A percentile compares a stretch with the other conserved stretches of the same genome.
These are phyloP conservation scores for Diplogelasinospora grovesii DNA, from an alignment of 495 filamentous ascomycete genomes.

Conservation along the genomic window DNA sequence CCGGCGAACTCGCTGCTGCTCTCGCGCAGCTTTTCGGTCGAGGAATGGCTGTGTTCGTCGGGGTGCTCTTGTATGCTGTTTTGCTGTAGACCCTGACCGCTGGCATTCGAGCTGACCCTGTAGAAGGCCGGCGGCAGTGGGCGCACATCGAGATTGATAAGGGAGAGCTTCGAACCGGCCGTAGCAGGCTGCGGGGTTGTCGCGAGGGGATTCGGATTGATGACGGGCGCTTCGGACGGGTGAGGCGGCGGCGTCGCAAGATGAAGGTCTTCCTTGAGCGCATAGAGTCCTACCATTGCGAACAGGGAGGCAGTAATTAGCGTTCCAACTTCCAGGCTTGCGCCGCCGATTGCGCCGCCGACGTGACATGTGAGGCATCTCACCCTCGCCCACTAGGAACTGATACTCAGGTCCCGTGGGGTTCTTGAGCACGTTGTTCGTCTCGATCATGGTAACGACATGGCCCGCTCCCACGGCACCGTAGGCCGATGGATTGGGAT, in stretches of 20 bases:
- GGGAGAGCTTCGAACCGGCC: constrained; percentile 76
- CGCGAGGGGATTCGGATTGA: constrained; percentile 83
- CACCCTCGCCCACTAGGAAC: constrained; percentile 90
- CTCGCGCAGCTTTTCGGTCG: constrained; percentile 47
- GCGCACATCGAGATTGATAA: constrained; percentile 60
- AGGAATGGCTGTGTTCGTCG: constrained; percentile 54
- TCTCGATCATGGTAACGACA: constrained; percentile 72
- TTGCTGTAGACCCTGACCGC: constrained; percentile 38
- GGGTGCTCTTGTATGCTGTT: constrained; percentile 56
- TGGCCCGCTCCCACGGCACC: constrained; percentile 57
- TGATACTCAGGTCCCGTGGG: constrained; percentile 73
- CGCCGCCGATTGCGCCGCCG: too few relatives aligned
- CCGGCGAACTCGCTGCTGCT: constrained; percentile 42
- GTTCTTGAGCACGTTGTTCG: constrained; percentile 78
- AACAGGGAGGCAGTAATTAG: constrained; percentile 17
- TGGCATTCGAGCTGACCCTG: constrained; percentile 28
- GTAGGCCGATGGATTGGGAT: constrained; percentile 61
- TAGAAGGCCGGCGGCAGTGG: constrained; percentile 53
- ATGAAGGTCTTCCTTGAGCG: constrained; percentile 79
- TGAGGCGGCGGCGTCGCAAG: constrained; percentile 93
- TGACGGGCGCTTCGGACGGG: constrained; percentile 78
- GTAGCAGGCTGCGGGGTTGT: constrained; percentile 75
- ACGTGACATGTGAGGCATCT: constrained; percentile 3
- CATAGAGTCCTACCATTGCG: constrained; percentile 63
- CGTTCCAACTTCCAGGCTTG: too few relatives aligned